Base-by-base conservation (phyloP, 257 asterid genomes). In the Solanum boliviense region DNA sequence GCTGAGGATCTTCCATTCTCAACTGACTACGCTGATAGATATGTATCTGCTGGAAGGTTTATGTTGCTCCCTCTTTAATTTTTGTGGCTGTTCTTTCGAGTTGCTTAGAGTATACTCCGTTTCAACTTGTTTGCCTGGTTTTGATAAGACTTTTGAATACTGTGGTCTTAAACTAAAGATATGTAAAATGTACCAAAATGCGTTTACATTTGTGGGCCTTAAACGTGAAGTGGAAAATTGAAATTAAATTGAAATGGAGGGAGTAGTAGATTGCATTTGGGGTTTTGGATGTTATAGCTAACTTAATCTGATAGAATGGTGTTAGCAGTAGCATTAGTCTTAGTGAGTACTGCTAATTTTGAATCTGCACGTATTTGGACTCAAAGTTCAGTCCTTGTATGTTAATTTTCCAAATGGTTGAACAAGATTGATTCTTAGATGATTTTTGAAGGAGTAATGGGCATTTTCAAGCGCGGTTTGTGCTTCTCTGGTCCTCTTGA, bases 41-140 rank as follows among this genome's bases (percentile, higher is more conserved):
- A 97, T 86, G 90, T 97, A 6, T 97, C 99, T 13, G 99, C 99
- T 13, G 99, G 99, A 82, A 97, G 99, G 99, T 95, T 91, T 78
- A 75, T 29, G 31, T 31, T 10, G 20, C 41, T 29, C 7, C 6
- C 86, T 31, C n/a, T 82, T 82, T 29, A 48, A 18, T 1, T 16
- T 78, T 46, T 82, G 11, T 5, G 12, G 86, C 70, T 48, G 68
- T 15, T 1, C 56, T 27, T 16, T 81, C 6, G 10, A 78, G 68
- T 81, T 46, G 11, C 27, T 4, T 16, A 9, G 20, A 81, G 27
- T 46, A 48, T 9, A 20, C 0, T 8, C 7, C 7, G 25, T 68
- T 29, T 29, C 23, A 13, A 68, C 29, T 68, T 29, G 23, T 29
- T 29, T 29, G 38, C 3, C 0, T 70, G 38, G 75, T 29, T 70